phyloP scores from a whole-genome alignment of 2,329 filamentous ascomycete species.

The Thielaviopsis musarum region DNA sequence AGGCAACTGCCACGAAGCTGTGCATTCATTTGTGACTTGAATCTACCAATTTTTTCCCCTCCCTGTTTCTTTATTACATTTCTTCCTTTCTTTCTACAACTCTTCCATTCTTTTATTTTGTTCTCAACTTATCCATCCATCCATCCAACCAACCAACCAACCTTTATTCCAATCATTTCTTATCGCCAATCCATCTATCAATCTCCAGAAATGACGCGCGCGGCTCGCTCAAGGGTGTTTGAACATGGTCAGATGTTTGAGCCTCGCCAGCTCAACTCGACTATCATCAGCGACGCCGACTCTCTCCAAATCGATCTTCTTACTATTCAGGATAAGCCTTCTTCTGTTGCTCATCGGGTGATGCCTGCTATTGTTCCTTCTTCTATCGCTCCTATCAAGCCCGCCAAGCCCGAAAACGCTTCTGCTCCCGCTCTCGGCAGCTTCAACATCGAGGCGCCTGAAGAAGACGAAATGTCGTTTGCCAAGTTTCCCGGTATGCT shows the following conservation, averaged over 20 bases:
- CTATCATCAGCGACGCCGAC: neutral
- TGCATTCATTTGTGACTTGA: neutral
- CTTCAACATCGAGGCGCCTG: neutral
- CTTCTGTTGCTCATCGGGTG: neutral
- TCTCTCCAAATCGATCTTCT: slow-evolving; percentile 2
- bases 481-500: slow-evolving; percentile 8
- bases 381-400: neutral
- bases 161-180: neutral
- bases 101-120: neutral
- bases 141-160: neutral
- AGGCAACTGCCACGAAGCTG: neutral
- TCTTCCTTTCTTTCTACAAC: neutral
- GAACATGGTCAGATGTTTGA: too few relatives aligned
- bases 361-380: neutral
- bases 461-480: neutral
- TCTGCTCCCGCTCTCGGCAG: neutral
- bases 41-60: neutral
- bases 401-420: neutral
- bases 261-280: neutral
- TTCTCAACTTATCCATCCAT: neutral
- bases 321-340: neutral
- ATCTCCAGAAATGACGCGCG: slow-evolving; percentile 1
- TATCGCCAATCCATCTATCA: neutral
- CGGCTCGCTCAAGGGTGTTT: neutral
- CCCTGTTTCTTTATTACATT: neutral